A percentile compares a stretch with the other conserved stretches of the same genome.
phyloP scores from a whole-genome alignment of 805 yeast species.

The Lachancea thermotolerans region DNA sequence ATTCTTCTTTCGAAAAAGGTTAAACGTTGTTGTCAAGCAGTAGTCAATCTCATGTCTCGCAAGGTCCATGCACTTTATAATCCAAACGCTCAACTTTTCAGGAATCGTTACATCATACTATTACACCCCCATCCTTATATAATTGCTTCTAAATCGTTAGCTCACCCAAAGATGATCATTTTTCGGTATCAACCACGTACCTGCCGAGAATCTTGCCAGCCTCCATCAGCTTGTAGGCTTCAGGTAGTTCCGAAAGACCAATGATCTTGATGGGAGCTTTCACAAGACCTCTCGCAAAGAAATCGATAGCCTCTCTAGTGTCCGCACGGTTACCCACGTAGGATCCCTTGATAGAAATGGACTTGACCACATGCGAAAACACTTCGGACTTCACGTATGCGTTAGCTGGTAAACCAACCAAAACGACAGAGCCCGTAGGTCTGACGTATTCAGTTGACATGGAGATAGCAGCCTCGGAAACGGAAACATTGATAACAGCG shows the following conservation, averaged over 20 bases:
- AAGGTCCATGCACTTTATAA: too few relatives aligned
- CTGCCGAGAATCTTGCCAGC: conserved; percentile 61
- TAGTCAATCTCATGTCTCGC: too few relatives aligned
- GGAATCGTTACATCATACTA: background rate
- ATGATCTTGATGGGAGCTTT: conserved; percentile 55
- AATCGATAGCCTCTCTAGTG: conserved; percentile 66
- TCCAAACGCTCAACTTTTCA: background rate
- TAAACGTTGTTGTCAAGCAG: too few relatives aligned
- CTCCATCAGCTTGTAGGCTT: conserved; percentile 50
- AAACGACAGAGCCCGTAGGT: conserved; percentile 61
- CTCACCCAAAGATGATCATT: conserved; percentile 29
- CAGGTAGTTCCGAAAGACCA: conserved; percentile 48
- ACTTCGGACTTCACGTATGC: conserved; percentile 62
- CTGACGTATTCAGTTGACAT: conserved; percentile 49
- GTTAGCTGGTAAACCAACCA: conserved; percentile 72
- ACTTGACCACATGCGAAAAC: conserved; percentile 64
- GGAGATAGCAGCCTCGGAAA: conserved; percentile 45
- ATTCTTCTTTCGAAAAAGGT: too few relatives aligned
- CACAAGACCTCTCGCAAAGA: conserved; percentile 61
- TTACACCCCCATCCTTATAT: too few relatives aligned
- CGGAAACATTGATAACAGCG: conserved; percentile 61
- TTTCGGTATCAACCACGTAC: conserved; percentile 74
- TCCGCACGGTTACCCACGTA: conserved; percentile 87
- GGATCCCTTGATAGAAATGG: conserved; percentile 67
- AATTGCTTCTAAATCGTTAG: too few relatives aligned